These are phyloP conservation scores for Aspergillus bombycis DNA, from an alignment of 2,329 filamentous ascomycete genomes.

Conservation along the genomic window DNA sequence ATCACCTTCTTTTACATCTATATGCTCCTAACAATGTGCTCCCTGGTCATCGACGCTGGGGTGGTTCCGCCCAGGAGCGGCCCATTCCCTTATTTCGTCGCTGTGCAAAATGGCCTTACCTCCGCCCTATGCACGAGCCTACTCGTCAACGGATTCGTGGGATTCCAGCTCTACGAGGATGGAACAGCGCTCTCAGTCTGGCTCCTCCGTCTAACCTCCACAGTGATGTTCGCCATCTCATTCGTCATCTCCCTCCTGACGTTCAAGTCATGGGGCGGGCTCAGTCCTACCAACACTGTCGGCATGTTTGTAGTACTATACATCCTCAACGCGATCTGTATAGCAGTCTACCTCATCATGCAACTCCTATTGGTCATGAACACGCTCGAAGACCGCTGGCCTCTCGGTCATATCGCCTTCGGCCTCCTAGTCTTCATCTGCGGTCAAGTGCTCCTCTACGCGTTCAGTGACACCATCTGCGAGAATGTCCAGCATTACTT, in stretches of 20 bases:
- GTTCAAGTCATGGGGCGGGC: constrained; percentile 87
- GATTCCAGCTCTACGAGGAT: constrained; percentile 97
- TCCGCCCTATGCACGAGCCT: constrained; percentile 87
- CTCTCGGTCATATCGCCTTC: constrained; percentile 86
- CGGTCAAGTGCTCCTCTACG: constrained; percentile 91
- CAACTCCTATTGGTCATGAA: constrained; percentile 86
- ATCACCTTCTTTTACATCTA: constrained; percentile 97
- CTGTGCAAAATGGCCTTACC: constrained; percentile 79
- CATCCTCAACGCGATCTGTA: constrained; percentile 82
- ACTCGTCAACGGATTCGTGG: constrained; percentile 96
- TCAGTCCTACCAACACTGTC: constrained; percentile 81
- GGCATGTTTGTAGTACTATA: constrained; percentile 92
- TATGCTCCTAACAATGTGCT: constrained; percentile 84
- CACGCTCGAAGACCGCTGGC: constrained; percentile 94
- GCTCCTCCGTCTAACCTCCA: constrained; percentile 79
- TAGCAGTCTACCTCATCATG: constrained; percentile 83
- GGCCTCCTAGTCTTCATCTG: constrained; percentile 88
- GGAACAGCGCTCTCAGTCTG: constrained; percentile 92
- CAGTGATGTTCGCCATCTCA: constrained; percentile 80
- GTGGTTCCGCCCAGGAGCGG: constrained; percentile 81
- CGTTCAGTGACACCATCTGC: constrained; percentile 84
- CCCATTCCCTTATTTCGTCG: constrained; percentile 88
- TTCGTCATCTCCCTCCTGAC: constrained; percentile 88
- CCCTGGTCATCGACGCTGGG: constrained; percentile 87
- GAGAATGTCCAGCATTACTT: constrained; percentile 84